Percentiles rank a stretch among this genome's conserved stretches.
Conservation (phyloP, 2,329 filamentous ascomycete species). For the Alternaria triticimaculans region DNA sequence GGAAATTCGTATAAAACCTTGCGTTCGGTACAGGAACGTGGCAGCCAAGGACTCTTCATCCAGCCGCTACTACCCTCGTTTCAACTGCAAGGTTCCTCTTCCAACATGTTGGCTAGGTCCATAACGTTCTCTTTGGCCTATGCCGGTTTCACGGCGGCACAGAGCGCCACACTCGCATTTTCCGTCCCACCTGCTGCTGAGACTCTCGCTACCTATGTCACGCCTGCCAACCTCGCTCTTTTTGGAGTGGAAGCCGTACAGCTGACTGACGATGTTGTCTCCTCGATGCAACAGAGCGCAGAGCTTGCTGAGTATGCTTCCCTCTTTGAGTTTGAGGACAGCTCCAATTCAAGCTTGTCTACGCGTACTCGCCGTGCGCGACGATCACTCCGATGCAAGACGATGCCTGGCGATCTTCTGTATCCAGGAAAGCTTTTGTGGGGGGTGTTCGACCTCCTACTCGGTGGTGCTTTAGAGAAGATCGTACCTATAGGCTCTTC, state of each 20-base stretch:
- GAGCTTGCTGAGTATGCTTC: constrained; percentile 28
- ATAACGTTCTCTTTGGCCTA: constrained; percentile 20
- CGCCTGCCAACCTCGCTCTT: constrained; percentile 27
- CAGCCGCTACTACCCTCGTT: background rate
- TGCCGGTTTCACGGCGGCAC: constrained; percentile 23
- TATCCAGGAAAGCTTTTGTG: constrained; percentile 31
- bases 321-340: constrained; percentile 48
- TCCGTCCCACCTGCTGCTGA: constrained; percentile 35
- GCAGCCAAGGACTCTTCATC: background rate
- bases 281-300: constrained; percentile 22
- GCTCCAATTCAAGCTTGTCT: constrained; percentile 14
- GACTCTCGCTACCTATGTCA: constrained; percentile 24
- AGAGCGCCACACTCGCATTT: constrained; percentile 23
- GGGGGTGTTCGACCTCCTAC: constrained; percentile 29
- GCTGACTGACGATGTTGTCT: constrained; percentile 33
- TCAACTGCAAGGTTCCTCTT: background rate
- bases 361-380: constrained; percentile 16
- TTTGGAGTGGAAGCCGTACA: constrained; percentile 32
- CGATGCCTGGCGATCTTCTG: constrained; percentile 34
- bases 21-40: constrained; percentile 7
- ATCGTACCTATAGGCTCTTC: constrained; percentile 37
- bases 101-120: constrained; percentile 25
- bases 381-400: constrained; percentile 31
- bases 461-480: constrained; percentile 33
- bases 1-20: constrained; percentile 9